Evolutionary conservation across 257 asterid species (phyloP), one percentile per base, ranked within the genome.

Genomic region (Oldenlandia corymbosa): DNA sequence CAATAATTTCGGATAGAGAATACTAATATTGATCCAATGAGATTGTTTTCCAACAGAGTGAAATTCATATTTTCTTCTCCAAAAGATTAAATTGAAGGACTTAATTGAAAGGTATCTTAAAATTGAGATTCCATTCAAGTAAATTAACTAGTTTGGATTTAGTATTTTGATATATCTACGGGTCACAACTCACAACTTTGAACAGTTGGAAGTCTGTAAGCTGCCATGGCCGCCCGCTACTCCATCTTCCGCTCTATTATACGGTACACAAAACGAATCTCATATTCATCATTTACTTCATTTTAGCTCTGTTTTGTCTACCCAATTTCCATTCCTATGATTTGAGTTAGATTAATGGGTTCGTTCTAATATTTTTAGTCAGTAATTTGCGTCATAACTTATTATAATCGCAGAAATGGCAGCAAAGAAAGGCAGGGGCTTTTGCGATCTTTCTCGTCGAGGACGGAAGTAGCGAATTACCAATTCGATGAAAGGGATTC

Each of bases 201-300:
- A n/a, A n/a, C n/a, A n/a, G n/a, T n/a, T n/a, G n/a, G n/a, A n/a
- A n/a, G n/a, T n/a, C 7, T 32, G 46, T 26, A 66, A 52, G 63
- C 74, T 73, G 17, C 80, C 54, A 83, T 83, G 94, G 92, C 96
- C 23, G 95, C 81, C 51, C 95, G 92, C 73, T 70, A 90, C 73
- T 73, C 88, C 73, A 66, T 83, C 65, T 83, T 80, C 80, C 68
- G 55, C 78, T 39, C 75, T 67, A 79, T 90, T 63, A 48, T 85
- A 27, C 71, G 96, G 97, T 84, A 79, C 37, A n/a, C n/a, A n/a
- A n/a, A n/a, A n/a, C n/a, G 27, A 17, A 18, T 66, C 31, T 13
- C 11, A 41, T 5, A 2, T 24, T 45, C 30, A 23, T 23, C 37
- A 1, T 17, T 27, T 23, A 24, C 53, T 26, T 0, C 4, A 0